Base-by-base conservation (phyloP, 495 filamentous ascomycete genomes). In the Ramalina peruviana region DNA sequence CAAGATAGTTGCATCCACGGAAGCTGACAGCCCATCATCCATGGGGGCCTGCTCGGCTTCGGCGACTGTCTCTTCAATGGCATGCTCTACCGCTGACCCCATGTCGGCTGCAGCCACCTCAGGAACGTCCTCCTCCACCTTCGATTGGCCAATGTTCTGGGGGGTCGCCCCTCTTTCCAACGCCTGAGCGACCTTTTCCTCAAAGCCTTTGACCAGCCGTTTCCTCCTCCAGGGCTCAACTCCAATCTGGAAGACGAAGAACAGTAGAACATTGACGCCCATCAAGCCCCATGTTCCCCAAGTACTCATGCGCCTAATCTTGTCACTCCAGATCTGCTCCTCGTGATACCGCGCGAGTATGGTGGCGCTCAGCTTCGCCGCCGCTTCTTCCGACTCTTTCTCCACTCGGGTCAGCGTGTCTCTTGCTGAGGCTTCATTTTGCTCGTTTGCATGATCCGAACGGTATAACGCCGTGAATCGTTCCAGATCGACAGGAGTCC, bases 271-370 rank as follows among this genome's bases (percentile, higher is more conserved):
- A 58, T 98, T 98, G 40, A 97, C 75, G 6, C 92, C 89, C 92
- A 98, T 97, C 55, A 98, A 66, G 0, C 92, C 92, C 82, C 93
- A 96, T 3, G 92, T 98, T 20, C 92, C 88, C 92, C 92, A 98
- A 5, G 92, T 97, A 57, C 81, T 86, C 77, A 95, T 94, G 51
- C 92, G 72, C 39, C 92, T 75, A 61, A 98, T 98, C 61, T 94
- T 92, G 60, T 98, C 92, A 58, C 84, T 90, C 92, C 92, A 98
- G 42, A 98, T 94, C 71, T 98, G 92, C 67, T 98, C 92, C 66
- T 98, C 92, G 67, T 98, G 92, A 67, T 98, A 98, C 25, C 92
- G 80, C 26, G 81, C 81, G 30, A 96, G 70, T 51, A 97, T 96
- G 36, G 76, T 78, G 37, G 80, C 77, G 60, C 80, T 86, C 43